Conservation (phyloP, 164 flowering plant genomes). For the Tinospora cordifolia region DNA sequence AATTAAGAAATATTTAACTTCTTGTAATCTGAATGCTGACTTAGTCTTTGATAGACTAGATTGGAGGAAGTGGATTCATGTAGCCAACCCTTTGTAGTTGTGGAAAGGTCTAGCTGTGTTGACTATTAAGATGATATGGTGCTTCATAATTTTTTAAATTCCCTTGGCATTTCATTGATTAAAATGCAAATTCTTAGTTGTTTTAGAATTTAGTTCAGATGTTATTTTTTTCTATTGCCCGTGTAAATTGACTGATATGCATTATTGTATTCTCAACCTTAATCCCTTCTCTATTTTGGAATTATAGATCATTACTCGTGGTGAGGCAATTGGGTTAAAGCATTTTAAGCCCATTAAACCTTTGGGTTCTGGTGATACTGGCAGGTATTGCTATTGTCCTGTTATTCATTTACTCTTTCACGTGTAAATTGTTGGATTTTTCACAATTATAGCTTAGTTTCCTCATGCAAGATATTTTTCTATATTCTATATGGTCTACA, state of each 20-base stretch:
- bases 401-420: not conserved
- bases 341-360: slow-evolving; percentile 91
- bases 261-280: not conserved
- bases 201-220: slow-evolving; percentile 2
- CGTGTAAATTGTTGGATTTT: not conserved
- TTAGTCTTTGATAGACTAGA: too few species aligned
- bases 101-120: too few species aligned
- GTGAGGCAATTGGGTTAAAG: slow-evolving; percentile 60
- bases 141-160: not conserved
- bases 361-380: slow-evolving; percentile 98
- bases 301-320: slow-evolving; percentile 51
- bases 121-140: too few species aligned
- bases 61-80: too few species aligned
- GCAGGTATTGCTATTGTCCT: slow-evolving; percentile 45
- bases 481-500: too few species aligned
- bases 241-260: not conserved
- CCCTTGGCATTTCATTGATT: not conserved
- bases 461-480: not conserved
- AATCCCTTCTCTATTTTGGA: slow-evolving; percentile 1
- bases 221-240: not conserved
- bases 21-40: too few species aligned
- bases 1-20: too few species aligned
- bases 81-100: too few species aligned
- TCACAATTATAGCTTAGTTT: not conserved
- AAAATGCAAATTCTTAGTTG: not conserved